phyloP scores from a whole-genome alignment of 208 protist species.

The Zelonia costaricensis region DNA sequence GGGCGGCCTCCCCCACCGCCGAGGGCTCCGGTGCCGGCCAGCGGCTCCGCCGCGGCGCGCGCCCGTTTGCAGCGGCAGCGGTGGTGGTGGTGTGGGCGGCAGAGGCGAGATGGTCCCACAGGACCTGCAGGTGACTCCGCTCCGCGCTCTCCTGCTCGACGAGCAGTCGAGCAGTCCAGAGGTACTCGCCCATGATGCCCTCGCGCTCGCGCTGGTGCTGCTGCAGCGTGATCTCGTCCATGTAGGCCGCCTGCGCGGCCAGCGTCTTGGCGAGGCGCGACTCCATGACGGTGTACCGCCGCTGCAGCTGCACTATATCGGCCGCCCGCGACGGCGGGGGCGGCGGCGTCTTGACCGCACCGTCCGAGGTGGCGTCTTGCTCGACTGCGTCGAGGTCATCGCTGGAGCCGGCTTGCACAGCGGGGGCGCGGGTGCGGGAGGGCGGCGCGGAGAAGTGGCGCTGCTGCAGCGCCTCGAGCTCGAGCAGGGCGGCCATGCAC shows the following conservation, averaged over 20 bases:
- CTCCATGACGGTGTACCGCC: conserved; percentile 2
- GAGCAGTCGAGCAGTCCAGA: conserved; percentile 17
- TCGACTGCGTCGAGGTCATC: too few relatives aligned
- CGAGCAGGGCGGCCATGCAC: conserved; percentile 23
- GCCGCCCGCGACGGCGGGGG: not conserved
- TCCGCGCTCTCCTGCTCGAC: conserved; percentile 27
- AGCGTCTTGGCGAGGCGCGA: conserved; percentile 5
- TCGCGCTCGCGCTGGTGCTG: conserved; percentile 19
- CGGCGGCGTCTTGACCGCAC: too few relatives aligned
- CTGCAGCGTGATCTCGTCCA: conserved; percentile 5
- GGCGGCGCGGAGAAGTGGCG: not conserved
- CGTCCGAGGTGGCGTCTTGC: not conserved
- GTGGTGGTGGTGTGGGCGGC: not conserved
- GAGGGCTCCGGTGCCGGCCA: not conserved
- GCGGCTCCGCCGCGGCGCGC: too few relatives aligned
- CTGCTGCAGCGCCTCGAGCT: conserved; percentile 10
- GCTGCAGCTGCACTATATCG: conserved; percentile 17
- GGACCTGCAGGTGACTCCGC: conserved; percentile 8
- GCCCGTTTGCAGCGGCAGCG: too few relatives aligned
- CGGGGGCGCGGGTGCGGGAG: not conserved
- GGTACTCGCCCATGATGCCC: conserved; percentile 21
- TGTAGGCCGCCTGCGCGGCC: conserved; percentile 13
- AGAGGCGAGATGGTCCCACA: conserved; percentile 3
- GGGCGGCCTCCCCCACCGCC: not conserved
- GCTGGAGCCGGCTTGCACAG: not conserved